phyloP scores from a whole-genome alignment of 1,284 basidiomycete genomes.

The Tylopilus sp. region DNA sequence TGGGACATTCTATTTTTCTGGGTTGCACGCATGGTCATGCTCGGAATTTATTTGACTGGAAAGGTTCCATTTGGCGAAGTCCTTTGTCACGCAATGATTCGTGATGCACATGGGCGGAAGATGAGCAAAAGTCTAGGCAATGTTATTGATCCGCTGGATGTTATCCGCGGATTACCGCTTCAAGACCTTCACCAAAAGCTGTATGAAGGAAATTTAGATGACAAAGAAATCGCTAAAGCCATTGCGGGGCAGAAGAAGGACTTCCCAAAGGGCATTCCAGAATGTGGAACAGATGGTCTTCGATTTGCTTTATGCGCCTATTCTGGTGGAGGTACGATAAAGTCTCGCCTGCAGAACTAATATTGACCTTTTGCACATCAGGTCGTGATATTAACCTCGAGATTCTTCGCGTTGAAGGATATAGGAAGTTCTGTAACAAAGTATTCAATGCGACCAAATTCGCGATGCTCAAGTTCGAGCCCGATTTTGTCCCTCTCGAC shows the following conservation, averaged over 20 bases:
- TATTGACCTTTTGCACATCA: slow-evolving; percentile 38
- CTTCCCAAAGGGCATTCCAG: slow-evolving; percentile 98
- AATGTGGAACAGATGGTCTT: slow-evolving; percentile 98
- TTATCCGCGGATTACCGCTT: slow-evolving; percentile 90
- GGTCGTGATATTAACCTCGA: slow-evolving; percentile 97
- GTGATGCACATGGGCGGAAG: slow-evolving; percentile 98
- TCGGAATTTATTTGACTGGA: slow-evolving; percentile 92
- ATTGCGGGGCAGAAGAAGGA: slow-evolving; percentile 98
- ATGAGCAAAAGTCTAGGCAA: slow-evolving; percentile 99
- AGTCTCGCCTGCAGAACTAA: neutral
- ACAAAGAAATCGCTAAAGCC: slow-evolving; percentile 94
- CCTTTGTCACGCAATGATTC: slow-evolving; percentile 99
- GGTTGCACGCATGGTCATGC: slow-evolving; percentile 98
- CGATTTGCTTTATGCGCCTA: slow-evolving; percentile 97
- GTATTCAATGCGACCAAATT: slow-evolving; percentile 99
- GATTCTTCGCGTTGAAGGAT: slow-evolving; percentile 97
- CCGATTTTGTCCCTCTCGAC: slow-evolving; percentile 80
- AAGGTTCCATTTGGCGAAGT: slow-evolving; percentile 97
- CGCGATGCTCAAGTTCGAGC: slow-evolving; percentile 94
- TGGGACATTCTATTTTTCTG: slow-evolving; percentile 99
- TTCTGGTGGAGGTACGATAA: slow-evolving; percentile 80
- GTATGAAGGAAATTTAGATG: slow-evolving; percentile 93
- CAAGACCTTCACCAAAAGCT: slow-evolving; percentile 92
- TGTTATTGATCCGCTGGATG: slow-evolving; percentile 97
- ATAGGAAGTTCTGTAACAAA: slow-evolving; percentile 99